Evolutionary conservation across 352 stramenopile genomes (phyloP).

Genomic region (Poterioochromonas sp.): DNA sequence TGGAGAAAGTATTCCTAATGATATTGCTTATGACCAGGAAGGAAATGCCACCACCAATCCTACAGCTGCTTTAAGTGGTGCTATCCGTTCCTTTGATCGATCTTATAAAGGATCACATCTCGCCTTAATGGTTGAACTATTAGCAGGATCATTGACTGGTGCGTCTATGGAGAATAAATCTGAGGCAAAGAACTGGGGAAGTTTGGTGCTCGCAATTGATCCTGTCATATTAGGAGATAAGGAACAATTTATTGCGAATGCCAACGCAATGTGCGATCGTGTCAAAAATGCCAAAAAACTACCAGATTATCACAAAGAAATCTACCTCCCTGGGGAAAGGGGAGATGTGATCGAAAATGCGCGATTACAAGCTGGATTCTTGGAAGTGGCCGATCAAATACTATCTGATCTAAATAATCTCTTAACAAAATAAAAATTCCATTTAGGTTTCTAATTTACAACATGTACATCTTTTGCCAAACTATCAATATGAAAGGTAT

Average conservation of each 20-base stretch:
- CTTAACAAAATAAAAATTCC: too few species aligned
- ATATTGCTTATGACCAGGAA: slow-evolving; percentile 44
- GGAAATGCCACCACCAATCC: slow-evolving; percentile 41
- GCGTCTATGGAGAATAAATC: slow-evolving; percentile 42
- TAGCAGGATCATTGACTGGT: slow-evolving; percentile 40
- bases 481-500: too few species aligned
- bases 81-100: slow-evolving; percentile 44
- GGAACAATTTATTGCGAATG: slow-evolving; percentile 29
- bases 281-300: slow-evolving; percentile 28
- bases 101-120: slow-evolving; percentile 43
- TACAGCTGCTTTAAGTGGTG: slow-evolving; percentile 38
- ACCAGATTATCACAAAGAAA: background rate
- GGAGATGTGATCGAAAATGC: background rate
- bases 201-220: slow-evolving; percentile 41
- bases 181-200: slow-evolving; percentile 41
- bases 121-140: slow-evolving; percentile 44
- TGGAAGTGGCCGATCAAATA: background rate
- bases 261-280: slow-evolving; percentile 9
- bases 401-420: background rate
- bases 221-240: slow-evolving; percentile 38
- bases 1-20: slow-evolving; percentile 40
- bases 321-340: slow-evolving; percentile 20
- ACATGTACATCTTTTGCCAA: too few species aligned
- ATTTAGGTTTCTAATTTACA: too few species aligned
- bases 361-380: background rate